These are phyloP conservation scores for Solanum tacnaense DNA, from an alignment of 257 asterid species.

Conservation along the genomic window DNA sequence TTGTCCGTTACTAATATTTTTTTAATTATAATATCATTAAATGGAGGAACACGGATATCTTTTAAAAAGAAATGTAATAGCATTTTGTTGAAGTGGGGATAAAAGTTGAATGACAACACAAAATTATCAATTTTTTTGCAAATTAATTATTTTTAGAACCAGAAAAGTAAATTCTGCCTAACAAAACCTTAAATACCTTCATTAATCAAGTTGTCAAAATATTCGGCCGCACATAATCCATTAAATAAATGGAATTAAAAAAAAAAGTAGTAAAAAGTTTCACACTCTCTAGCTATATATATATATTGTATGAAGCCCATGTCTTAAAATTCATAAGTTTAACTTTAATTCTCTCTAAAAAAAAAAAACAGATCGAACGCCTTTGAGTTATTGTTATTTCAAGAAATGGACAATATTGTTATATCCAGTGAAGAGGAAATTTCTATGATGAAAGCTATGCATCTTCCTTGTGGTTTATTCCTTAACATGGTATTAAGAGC, in stretches of 20 bases:
- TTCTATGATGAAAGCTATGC: not conserved
- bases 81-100: not conserved
- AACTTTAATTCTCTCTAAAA: not conserved
- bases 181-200: not conserved
- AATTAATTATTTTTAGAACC: not conserved
- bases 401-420: not conserved
- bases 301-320: not conserved
- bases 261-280: not conserved
- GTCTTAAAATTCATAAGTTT: not conserved
- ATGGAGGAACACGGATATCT: not conserved
- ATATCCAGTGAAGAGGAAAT: not conserved
- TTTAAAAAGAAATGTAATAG: fast-evolving
- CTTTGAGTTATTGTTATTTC: not conserved
- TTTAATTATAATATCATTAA: too few species aligned
- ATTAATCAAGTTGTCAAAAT: not conserved
- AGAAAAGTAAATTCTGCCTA: not conserved
- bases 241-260: not conserved
- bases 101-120: not conserved
- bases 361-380: not conserved
- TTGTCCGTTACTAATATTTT: too few species aligned
- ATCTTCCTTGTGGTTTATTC: not conserved
- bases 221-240: not conserved
- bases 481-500: conserved; percentile 1
- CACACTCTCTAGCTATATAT: not conserved
- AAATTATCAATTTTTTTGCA: not conserved